Percentiles rank a stretch among this genome's conserved stretches.
These are phyloP conservation scores for Cystoisospora suis DNA, from an alignment of 169 alveolate species.

Conservation along the genomic window DNA sequence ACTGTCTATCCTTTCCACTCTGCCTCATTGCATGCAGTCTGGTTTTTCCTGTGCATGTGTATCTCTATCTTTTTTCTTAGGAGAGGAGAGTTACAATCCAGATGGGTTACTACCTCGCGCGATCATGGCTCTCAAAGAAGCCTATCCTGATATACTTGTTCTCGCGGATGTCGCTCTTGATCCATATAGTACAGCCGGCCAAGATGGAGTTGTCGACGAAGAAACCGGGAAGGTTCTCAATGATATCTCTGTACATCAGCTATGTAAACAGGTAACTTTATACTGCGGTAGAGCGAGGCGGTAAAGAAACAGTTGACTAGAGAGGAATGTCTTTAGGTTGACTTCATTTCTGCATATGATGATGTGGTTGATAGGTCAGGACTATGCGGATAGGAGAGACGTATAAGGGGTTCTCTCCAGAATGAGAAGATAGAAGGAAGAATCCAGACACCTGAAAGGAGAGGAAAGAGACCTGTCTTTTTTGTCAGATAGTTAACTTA, in stretches of 20 bases:
- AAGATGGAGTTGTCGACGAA: conserved; percentile 77
- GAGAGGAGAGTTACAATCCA: conserved; percentile 73
- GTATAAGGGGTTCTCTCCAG: too few species aligned
- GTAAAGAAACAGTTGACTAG: not conserved
- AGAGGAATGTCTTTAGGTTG: too few species aligned
- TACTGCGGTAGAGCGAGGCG: not conserved
- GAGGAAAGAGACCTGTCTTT: too few species aligned
- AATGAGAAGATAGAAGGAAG: too few species aligned
- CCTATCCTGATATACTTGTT: conserved; percentile 69
- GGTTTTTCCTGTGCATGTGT: too few species aligned
- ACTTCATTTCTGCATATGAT: too few species aligned
- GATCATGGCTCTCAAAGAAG: conserved; percentile 69
- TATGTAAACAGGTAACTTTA: conserved; percentile 70
- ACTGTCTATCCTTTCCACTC: too few species aligned
- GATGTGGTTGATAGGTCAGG: too few species aligned
- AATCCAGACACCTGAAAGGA: too few species aligned
- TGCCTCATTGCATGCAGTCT: too few species aligned
- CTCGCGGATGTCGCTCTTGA: conserved; percentile 76
- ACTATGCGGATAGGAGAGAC: too few species aligned
- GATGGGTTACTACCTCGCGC: conserved; percentile 70
- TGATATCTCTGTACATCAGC: conserved; percentile 72
- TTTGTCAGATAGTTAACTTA: too few species aligned
- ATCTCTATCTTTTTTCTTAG: not conserved
- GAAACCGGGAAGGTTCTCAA: conserved; percentile 69
- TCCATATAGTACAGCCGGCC: conserved; percentile 76